These are phyloP conservation scores for Coprinopsis sp. DNA, from an alignment of 768 basidiomycete species.

Conservation along the genomic window DNA sequence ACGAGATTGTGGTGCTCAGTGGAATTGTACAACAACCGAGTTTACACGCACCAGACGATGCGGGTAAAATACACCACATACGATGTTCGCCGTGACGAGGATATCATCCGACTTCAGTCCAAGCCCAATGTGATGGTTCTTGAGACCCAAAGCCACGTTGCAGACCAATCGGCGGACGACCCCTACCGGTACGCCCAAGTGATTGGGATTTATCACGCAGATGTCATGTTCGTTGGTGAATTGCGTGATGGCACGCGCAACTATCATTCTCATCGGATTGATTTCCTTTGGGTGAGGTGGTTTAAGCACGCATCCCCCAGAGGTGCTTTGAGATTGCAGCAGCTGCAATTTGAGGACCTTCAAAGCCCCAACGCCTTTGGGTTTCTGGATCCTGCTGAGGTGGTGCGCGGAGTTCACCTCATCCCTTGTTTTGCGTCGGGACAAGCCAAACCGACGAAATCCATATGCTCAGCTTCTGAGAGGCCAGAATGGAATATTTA, in stretches of 20 bases:
- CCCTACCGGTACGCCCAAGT: constrained; percentile 8
- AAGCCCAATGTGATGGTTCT: background rate
- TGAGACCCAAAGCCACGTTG: background rate
- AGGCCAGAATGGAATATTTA: constrained; percentile 10
- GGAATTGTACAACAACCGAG: background rate
- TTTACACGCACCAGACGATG: constrained; percentile 1
- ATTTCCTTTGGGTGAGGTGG: constrained; percentile 15
- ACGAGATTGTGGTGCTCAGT: background rate
- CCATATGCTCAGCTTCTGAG: constrained; percentile 3
- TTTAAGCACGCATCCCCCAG: background rate
- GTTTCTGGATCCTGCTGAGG: constrained; percentile 13
- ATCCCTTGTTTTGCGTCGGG: constrained; percentile 10
- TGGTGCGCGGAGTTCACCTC: constrained; percentile 13
- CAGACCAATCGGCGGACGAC: background rate
- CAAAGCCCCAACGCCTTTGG: constrained; percentile 5
- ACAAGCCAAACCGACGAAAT: background rate
- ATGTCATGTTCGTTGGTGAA: constrained; percentile 5
- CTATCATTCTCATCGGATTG: background rate
- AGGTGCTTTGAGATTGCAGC: too few relatives aligned
- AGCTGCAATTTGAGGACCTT: constrained; percentile 7
- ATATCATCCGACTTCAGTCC: constrained; percentile 7
- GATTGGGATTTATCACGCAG: constrained; percentile 10
- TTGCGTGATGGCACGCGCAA: background rate
- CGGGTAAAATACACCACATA: constrained; percentile 10
- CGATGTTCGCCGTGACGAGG: constrained; percentile 2